Evolutionary conservation across 306 rosid genomes (phyloP).

Genomic region (Prunus mume): DNA sequence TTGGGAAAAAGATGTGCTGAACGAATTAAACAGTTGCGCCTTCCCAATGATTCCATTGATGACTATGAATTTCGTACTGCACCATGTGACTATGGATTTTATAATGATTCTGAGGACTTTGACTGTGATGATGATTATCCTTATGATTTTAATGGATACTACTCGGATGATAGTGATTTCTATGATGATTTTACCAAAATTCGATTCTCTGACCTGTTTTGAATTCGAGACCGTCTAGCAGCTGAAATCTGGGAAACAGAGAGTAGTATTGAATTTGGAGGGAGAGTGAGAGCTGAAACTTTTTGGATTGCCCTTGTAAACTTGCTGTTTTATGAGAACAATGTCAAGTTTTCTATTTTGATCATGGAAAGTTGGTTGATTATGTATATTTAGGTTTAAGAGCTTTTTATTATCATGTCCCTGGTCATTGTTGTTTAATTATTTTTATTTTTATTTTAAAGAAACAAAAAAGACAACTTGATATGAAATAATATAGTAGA

Average conservation of each 20-base stretch:
- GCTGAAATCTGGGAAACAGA: background rate
- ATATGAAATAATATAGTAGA: no score
- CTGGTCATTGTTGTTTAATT: no score
- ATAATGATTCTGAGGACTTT: background rate
- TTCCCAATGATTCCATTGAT: constrained; percentile 36
- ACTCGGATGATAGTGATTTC: constrained; percentile 39
- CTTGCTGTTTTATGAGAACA: background rate
- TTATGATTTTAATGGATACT: constrained; percentile 16
- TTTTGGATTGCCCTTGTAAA: no score
- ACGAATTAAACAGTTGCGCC: constrained; percentile 33
- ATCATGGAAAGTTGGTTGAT: background rate
- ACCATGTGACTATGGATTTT: background rate
- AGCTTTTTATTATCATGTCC: no score
- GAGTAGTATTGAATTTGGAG: no score
- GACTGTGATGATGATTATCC: constrained; percentile 14
- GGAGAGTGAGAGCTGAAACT: no score
- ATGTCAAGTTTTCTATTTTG: background rate
- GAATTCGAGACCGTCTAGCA: background rate
- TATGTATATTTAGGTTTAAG: background rate
- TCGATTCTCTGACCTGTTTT: no score
- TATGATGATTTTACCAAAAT: constrained; percentile 20
- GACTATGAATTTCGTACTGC: constrained; percentile 28
- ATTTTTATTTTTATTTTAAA: no score
- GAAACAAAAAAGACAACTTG: no score
- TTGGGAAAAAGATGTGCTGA: constrained; percentile 39